Evolutionary conservation across 73 alveolate species (phyloP).

Genomic region (Paramecium biaurelia): DNA sequence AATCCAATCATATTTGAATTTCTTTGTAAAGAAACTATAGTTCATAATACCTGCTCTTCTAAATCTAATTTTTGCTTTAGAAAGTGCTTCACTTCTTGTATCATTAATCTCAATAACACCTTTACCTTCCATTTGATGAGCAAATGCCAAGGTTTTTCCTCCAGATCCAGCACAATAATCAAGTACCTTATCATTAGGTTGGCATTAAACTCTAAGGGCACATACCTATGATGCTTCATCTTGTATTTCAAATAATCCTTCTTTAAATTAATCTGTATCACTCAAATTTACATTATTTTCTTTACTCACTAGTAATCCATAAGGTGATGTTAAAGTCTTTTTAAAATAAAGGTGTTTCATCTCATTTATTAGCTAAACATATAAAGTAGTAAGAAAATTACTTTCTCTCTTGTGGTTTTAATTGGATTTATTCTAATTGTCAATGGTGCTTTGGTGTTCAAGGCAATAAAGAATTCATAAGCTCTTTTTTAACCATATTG

Average conservation of each 20-base stretch:
- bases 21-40: constrained; percentile 60
- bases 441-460: constrained; percentile 71
- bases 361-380: constrained; percentile 3
- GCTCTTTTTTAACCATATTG: constrained; percentile 75
- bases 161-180: constrained; percentile 78
- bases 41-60: constrained; percentile 74
- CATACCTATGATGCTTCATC: constrained; percentile 76
- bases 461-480: constrained; percentile 61
- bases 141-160: constrained; percentile 73
- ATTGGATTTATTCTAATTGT: constrained; percentile 75
- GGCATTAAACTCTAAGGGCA: constrained; percentile 71
- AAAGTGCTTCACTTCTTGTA: constrained; percentile 62
- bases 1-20: constrained; percentile 80
- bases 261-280: constrained; percentile 65
- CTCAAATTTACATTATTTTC: constrained; percentile 70
- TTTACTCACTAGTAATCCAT: constrained; percentile 62
- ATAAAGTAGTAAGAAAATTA: constrained; percentile 55
- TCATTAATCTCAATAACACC: constrained; percentile 61
- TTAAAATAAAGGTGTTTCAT: constrained; percentile 55
- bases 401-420: constrained; percentile 64
- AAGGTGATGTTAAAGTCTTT: constrained; percentile 70
- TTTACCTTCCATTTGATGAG: constrained; percentile 51
- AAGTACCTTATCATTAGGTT: constrained; percentile 74
- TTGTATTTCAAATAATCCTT: constrained; percentile 76
- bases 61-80: constrained; percentile 72